phyloP scores from a whole-genome alignment of 2,329 filamentous ascomycete genomes.

The Aspergillus bombycis region DNA sequence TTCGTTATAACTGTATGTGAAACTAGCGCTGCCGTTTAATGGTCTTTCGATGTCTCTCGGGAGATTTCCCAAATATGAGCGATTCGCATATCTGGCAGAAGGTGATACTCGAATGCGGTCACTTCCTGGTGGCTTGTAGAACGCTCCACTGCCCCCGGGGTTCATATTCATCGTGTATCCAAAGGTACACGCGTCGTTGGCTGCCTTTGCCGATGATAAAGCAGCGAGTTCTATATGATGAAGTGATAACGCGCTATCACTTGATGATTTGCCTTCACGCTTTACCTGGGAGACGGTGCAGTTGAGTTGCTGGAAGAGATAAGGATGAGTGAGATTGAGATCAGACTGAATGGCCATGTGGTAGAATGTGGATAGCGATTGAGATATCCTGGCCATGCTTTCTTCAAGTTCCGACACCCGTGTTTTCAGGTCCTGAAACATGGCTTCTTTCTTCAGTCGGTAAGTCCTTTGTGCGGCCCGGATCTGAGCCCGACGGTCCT shows the following conservation, averaged over 20 bases:
- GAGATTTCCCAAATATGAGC: neutral
- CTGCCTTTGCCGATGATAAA: neutral
- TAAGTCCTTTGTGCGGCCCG: conserved; percentile 85
- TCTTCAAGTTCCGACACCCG: conserved; percentile 70
- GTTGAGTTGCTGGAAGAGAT: conserved; percentile 4
- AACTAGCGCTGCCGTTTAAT: conserved; percentile 12
- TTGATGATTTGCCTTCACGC: neutral
- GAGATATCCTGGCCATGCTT: conserved; percentile 17
- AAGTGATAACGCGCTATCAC: neutral
- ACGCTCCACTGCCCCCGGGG: neutral
- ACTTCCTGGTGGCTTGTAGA: neutral
- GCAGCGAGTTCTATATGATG: neutral
- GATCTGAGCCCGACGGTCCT: conserved; percentile 76
- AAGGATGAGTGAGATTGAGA: conserved; percentile 13
- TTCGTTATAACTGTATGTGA: conserved; percentile 65
- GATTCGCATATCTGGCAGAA: neutral
- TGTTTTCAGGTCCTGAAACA: conserved; percentile 72
- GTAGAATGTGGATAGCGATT: neutral
- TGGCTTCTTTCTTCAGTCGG: conserved; percentile 79
- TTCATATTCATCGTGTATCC: neutral
- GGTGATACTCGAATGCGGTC: neutral
- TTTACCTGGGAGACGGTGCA: conserved; percentile 1
- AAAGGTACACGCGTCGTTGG: neutral
- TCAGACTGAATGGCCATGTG: conserved; percentile 7
- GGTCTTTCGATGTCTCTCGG: neutral